These are phyloP conservation scores for Plasmodium berghei DNA, from an alignment of 169 alveolate genomes.

Conservation along the genomic window DNA sequence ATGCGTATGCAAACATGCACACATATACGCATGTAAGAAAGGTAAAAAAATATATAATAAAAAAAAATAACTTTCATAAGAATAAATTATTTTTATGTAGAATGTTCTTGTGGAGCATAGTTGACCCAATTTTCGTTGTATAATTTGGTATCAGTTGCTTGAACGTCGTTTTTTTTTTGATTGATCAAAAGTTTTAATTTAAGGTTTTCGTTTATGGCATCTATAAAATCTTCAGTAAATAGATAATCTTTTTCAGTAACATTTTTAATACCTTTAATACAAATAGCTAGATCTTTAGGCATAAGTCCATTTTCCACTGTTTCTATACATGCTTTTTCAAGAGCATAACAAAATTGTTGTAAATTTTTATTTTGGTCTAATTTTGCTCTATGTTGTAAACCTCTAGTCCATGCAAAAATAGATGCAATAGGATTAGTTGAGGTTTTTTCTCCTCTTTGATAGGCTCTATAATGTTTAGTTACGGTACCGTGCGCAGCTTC, in stretches of 20 bases:
- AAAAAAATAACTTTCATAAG: not conserved
- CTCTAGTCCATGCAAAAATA: slow-evolving; percentile 97
- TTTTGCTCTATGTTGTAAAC: slow-evolving; percentile 90
- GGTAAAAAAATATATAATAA: not conserved
- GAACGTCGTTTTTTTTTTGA: slow-evolving; percentile 56
- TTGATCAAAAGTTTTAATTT: slow-evolving; percentile 58
- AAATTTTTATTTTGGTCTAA: slow-evolving; percentile 91
- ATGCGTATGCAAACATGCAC: not conserved
- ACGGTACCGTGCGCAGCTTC: slow-evolving; percentile 99
- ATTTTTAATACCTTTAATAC: slow-evolving; percentile 60
- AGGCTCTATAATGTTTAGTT: slow-evolving; percentile 94
- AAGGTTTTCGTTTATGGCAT: slow-evolving; percentile 80
- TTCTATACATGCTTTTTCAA: slow-evolving; percentile 91
- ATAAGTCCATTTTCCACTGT: slow-evolving; percentile 93
- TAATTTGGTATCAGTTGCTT: slow-evolving; percentile 56
- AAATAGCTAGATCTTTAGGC: slow-evolving; percentile 94
- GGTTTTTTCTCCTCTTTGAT: slow-evolving; percentile 92
- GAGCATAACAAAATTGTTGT: slow-evolving; percentile 87
- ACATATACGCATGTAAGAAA: not conserved
- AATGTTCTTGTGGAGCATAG: slow-evolving; percentile 83
- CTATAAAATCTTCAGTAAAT: slow-evolving; percentile 77
- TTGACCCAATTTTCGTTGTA: slow-evolving; percentile 80
- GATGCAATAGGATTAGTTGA: slow-evolving; percentile 96
- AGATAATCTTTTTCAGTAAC: slow-evolving; percentile 79
- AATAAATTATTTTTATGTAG: slow-evolving; percentile 27